Evolutionary conservation across 164 flowering plant species (phyloP).

Genomic region (Annona cherimola): DNA sequence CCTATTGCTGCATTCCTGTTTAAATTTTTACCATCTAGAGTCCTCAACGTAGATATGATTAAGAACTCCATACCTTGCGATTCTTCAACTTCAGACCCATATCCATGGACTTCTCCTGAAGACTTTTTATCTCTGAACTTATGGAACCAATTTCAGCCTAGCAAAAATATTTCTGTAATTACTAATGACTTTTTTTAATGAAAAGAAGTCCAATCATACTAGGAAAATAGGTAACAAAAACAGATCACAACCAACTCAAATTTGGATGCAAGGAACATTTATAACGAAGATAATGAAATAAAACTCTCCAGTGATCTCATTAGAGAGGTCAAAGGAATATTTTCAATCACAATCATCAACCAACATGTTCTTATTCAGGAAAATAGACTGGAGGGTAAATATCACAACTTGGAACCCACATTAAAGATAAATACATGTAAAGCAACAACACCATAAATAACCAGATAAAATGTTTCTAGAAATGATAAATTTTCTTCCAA

Average conservation of each 20-base stretch:
- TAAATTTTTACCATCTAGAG: not conserved
- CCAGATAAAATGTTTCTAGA: too few relatives aligned
- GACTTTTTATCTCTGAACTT: slow-evolving; percentile 92
- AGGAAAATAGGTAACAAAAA: slow-evolving; percentile 1
- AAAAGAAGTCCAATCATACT: slow-evolving; percentile 9
- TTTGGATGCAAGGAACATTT: not conserved
- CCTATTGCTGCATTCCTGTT: too few relatives aligned
- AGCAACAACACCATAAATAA: not conserved
- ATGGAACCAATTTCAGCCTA: slow-evolving; percentile 98
- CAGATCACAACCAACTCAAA: not conserved
- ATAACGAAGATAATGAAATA: not conserved
- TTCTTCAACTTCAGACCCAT: slow-evolving; percentile 97
- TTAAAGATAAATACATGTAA: not conserved
- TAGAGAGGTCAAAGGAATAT: not conserved
- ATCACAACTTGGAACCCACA: not conserved
- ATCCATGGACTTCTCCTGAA: slow-evolving; percentile 98
- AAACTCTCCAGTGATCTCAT: not conserved
- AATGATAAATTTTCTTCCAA: too few relatives aligned
- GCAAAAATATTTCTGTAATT: slow-evolving; percentile 14
- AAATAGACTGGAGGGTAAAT: not conserved
- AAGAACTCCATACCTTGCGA: slow-evolving; percentile 65
- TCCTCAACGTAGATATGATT: not conserved
- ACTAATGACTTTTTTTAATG: slow-evolving; percentile 5
- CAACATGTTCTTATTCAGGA: not conserved
- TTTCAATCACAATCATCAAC: not conserved